phyloP scores from a whole-genome alignment of 164 flowering plant genomes.

The Vitis rupestris region DNA sequence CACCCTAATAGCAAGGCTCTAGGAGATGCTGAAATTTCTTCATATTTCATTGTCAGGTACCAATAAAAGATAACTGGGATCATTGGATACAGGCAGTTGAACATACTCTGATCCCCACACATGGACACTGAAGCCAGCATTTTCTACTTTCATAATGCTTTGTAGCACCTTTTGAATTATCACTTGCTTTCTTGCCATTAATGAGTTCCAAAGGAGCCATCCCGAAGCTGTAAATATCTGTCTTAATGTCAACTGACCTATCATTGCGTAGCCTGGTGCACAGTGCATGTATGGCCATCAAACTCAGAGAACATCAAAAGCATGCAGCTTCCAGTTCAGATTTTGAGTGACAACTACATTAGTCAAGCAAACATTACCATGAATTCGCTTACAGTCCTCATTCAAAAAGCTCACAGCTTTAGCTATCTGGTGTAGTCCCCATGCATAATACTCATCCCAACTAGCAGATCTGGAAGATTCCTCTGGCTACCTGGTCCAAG shows the following conservation, averaged over 20 bases:
- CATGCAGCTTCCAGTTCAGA: slow-evolving; percentile 98
- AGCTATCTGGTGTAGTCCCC: slow-evolving; percentile 93
- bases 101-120: slow-evolving; percentile 91
- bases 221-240: too few relatives aligned
- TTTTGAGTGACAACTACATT: slow-evolving; percentile 97
- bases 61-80: slow-evolving; percentile 43
- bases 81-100: slow-evolving; percentile 55
- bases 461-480: too few relatives aligned
- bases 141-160: slow-evolving; percentile 90
- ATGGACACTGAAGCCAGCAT: slow-evolving; percentile 81
- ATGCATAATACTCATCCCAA: slow-evolving; percentile 91
- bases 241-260: too few relatives aligned
- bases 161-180: slow-evolving; percentile 52
- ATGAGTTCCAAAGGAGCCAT: too few relatives aligned
- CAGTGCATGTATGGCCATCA: slow-evolving; percentile 39
- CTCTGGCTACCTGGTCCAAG: slow-evolving; percentile 88
- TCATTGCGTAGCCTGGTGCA: too few relatives aligned
- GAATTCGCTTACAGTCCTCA: slow-evolving; percentile 98
- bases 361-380: slow-evolving; percentile 89
- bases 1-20: too few relatives aligned
- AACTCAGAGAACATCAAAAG: slow-evolving; percentile 97
- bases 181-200: too few relatives aligned
- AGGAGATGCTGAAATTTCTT: slow-evolving; percentile 17
- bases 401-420: slow-evolving; percentile 99
- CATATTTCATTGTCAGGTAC: slow-evolving; percentile 45